Percentiles rank a stretch among this genome's conserved stretches.
Evolutionary conservation across 139 green algal species (phyloP).

Genomic region (Chlorella sp.): DNA sequence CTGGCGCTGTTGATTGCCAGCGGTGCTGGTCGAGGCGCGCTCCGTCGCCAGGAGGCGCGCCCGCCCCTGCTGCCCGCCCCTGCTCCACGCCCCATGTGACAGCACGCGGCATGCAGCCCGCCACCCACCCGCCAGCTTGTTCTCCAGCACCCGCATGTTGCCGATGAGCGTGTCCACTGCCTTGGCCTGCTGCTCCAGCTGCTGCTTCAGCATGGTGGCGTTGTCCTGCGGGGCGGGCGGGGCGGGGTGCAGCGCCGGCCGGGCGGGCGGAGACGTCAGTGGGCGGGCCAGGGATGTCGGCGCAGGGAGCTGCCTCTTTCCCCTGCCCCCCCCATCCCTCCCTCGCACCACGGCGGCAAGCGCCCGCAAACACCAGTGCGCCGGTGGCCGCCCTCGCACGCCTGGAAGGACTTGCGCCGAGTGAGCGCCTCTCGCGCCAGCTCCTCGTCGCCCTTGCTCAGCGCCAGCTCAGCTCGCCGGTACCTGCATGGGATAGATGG

Average conservation of each 20-base stretch:
- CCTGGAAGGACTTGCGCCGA: constrained; percentile 85
- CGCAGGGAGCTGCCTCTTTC: too few relatives aligned
- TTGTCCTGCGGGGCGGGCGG: constrained; percentile 80
- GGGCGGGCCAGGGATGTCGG: too few relatives aligned
- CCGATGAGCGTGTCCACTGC: constrained; percentile 89
- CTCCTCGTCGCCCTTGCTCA: constrained; percentile 95
- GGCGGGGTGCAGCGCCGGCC: too few relatives aligned
- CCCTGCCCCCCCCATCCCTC: too few relatives aligned
- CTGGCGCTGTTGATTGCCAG: too few relatives aligned
- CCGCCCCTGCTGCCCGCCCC: too few relatives aligned
- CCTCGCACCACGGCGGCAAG: too few relatives aligned
- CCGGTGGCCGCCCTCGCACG: neutral
- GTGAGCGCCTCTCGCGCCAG: constrained; percentile 94
- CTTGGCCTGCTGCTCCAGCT: constrained; percentile 89
- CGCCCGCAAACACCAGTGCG: too few relatives aligned
- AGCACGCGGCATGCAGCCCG: neutral
- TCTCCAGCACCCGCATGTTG: constrained; percentile 89
- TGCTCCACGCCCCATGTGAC: too few relatives aligned
- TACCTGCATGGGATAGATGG: constrained; percentile 51
- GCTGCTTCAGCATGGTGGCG: constrained; percentile 77
- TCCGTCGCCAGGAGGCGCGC: too few relatives aligned
- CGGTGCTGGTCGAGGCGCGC: too few relatives aligned
- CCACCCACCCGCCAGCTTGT: constrained; percentile 68
- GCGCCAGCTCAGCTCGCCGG: constrained; percentile 91
- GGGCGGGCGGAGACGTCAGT: too few relatives aligned